These are phyloP conservation scores for Aechmea fasciata DNA, from an alignment of 176 grass and related monocot genomes.

Conservation along the genomic window DNA sequence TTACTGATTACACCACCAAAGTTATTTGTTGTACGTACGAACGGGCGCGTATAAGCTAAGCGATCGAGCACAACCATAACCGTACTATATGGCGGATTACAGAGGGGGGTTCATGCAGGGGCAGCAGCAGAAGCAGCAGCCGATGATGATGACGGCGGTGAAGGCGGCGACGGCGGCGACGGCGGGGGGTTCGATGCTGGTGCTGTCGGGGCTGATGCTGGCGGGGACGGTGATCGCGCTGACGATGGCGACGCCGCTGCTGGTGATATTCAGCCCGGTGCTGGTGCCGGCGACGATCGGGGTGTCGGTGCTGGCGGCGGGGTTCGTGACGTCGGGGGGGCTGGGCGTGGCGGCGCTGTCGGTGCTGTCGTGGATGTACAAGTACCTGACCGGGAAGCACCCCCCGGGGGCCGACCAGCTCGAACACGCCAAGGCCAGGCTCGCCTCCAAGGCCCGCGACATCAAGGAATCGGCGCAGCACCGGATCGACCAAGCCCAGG, in stretches of 20 bases:
- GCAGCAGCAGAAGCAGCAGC: conserved; percentile 26
- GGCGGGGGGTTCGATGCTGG: conserved; percentile 52
- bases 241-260: conserved; percentile 64
- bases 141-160: conserved; percentile 35
- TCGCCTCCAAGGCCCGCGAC: conserved; percentile 67
- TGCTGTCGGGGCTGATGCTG: conserved; percentile 67
- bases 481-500: conserved; percentile 48
- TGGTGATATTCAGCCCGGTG: conserved; percentile 93
- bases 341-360: conserved; percentile 76
- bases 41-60: not conserved
- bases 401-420: conserved; percentile 77
- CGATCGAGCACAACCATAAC: not conserved
- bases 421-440: conserved; percentile 60
- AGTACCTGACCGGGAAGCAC: conserved; percentile 84
- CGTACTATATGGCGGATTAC: conserved; percentile 43
- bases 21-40: too few species aligned
- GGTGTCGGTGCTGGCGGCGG: conserved; percentile 44
- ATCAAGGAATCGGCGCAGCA: conserved; percentile 75
- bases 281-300: conserved; percentile 60
- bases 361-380: conserved; percentile 97
- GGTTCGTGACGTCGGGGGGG: conserved; percentile 65
- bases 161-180: conserved; percentile 58
- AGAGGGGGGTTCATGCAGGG: conserved; percentile 1
- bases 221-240: conserved; percentile 64
- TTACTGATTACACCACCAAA: conserved; percentile 12